These are phyloP conservation scores for Puccinia novopanici DNA, from an alignment of 1,284 basidiomycete species.

Conservation along the genomic window DNA sequence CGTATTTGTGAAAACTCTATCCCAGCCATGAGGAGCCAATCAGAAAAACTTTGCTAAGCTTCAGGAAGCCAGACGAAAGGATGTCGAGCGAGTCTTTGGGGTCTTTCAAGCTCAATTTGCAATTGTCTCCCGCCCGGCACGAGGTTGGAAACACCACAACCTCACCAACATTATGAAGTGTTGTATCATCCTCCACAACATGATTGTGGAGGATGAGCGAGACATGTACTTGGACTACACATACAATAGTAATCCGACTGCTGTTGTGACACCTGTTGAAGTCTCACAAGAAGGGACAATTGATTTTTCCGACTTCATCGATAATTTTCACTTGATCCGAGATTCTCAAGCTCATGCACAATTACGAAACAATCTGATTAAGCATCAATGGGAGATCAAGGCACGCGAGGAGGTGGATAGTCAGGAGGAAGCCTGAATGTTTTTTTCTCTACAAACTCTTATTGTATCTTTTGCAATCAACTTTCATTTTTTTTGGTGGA, in stretches of 20 bases:
- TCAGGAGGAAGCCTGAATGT: background rate
- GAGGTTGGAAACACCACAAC: no score
- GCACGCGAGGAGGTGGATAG: background rate
- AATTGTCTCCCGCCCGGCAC: background rate
- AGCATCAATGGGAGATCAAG: constrained; percentile 11
- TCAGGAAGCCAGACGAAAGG: background rate
- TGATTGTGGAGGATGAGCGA: constrained; percentile 5
- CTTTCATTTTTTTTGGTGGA: no score
- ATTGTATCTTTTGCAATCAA: background rate
- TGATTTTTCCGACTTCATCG: background rate
- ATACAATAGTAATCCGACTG: background rate
- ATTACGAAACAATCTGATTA: background rate
- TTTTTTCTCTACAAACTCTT: background rate
- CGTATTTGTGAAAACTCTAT: no score
- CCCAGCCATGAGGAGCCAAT: no score
- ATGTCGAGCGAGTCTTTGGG: background rate
- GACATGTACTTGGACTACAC: background rate
- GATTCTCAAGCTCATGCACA: background rate
- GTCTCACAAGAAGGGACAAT: background rate
- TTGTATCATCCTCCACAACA: no score
- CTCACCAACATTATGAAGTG: no score
- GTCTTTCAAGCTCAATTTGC: constrained; percentile 5
- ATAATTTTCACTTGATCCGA: background rate
- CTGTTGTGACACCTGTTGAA: background rate
- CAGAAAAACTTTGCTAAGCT: background rate